Evolutionary conservation across 257 asterid species (phyloP).

Genomic region (Anisodus tanguticus): DNA sequence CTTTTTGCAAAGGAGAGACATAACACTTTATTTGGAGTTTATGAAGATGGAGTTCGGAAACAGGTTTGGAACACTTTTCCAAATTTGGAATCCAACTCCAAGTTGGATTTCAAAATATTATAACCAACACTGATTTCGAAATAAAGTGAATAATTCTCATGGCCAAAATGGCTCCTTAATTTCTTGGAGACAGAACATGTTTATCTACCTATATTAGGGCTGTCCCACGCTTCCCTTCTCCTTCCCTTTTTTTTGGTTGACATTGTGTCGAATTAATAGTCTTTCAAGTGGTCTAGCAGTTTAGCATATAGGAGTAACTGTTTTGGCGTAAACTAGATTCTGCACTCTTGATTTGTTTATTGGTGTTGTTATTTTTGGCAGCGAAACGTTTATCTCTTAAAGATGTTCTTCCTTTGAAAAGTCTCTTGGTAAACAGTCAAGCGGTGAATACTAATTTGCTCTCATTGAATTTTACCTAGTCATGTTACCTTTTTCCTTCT

Average conservation of each 20-base stretch:
- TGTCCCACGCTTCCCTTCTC: neutral
- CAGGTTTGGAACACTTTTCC: too few species aligned
- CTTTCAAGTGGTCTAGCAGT: neutral
- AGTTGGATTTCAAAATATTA: too few species aligned
- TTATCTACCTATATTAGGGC: neutral
- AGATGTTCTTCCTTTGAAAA: constrained; percentile 18
- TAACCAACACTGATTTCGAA: too few species aligned
- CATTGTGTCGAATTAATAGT: neutral
- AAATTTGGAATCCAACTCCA: too few species aligned
- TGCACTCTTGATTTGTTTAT: neutral
- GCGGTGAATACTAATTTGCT: neutral
- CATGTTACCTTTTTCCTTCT: neutral
- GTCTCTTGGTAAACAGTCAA: neutral
- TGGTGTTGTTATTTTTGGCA: neutral
- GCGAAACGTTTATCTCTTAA: neutral
- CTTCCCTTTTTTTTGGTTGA: neutral
- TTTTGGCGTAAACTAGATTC: neutral
- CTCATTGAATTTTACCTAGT: neutral
- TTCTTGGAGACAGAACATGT: neutral
- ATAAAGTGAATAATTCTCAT: too few species aligned
- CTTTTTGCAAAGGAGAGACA: too few species aligned
- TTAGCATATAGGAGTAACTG: neutral
- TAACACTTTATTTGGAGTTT: too few species aligned
- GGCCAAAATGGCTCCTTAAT: neutral
- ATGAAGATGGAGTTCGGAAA: too few species aligned